Evolutionary conservation across 2,329 filamentous ascomycete species (phyloP).

Genomic region (Emmonsiellopsis sp.): DNA sequence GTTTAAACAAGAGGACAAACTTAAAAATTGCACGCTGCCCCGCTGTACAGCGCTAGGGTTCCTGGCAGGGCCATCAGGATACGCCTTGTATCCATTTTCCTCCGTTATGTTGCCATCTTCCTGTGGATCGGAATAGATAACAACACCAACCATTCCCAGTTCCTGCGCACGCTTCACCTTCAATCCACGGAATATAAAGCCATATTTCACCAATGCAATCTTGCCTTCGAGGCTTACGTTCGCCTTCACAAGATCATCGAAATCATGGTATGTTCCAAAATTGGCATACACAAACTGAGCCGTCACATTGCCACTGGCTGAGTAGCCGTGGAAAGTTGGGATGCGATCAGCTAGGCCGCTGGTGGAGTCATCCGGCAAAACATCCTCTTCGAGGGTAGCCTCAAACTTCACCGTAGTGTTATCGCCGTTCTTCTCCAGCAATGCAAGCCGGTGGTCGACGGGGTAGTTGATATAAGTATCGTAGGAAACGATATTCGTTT

Average conservation of each 20-base stretch:
- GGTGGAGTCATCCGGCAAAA: conserved; percentile 74
- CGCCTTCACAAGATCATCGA: conserved; percentile 66
- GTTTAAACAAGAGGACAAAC: conserved; percentile 39
- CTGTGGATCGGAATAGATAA: conserved; percentile 82
- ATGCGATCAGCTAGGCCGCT: conserved; percentile 63
- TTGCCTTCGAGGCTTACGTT: conserved; percentile 72
- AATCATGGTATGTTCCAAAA: conserved; percentile 81
- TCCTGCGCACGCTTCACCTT: conserved; percentile 92
- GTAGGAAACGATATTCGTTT: conserved; percentile 55
- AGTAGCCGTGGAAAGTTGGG: conserved; percentile 92
- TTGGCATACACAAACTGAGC: conserved; percentile 82
- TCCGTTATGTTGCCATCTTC: conserved; percentile 78
- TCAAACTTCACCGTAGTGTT: conserved; percentile 58
- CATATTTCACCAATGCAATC: conserved; percentile 80
- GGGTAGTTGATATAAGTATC: conserved; percentile 75
- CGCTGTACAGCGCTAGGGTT: conserved; percentile 85
- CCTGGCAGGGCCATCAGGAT: conserved; percentile 78
- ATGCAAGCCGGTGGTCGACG: conserved; percentile 57
- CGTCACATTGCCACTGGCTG: conserved; percentile 84
- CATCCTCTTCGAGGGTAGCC: conserved; percentile 74
- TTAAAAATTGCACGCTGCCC: conserved; percentile 76
- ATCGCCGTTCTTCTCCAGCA: conserved; percentile 45
- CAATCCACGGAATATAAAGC: conserved; percentile 75
- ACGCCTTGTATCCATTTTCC: conserved; percentile 66
- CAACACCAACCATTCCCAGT: conserved; percentile 73